phyloP scores from a whole-genome alignment of 305 asterid species.

The Fraxinus baroniana region DNA sequence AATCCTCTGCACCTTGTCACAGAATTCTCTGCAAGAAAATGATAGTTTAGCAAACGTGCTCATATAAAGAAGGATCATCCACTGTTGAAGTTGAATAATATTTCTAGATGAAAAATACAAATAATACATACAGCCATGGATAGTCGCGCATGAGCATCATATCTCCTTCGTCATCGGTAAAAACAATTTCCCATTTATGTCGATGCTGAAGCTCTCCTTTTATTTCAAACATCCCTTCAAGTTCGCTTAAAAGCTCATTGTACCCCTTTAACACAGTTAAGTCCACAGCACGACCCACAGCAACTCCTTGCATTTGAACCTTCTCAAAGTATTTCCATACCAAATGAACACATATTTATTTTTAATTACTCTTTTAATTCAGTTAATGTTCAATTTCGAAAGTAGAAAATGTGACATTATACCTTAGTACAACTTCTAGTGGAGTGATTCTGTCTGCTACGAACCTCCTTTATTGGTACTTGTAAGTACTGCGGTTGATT shows the following conservation, averaged over 20 bases:
- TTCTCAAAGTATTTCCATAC: constrained; percentile 28
- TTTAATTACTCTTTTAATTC: not conserved
- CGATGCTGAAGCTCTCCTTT: constrained; percentile 69
- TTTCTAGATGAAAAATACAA: not conserved
- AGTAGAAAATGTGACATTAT: constrained; percentile 12
- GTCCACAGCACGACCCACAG: constrained; percentile 97
- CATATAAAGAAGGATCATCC: not conserved
- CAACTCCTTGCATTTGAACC: constrained; percentile 99
- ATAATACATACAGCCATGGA: constrained; percentile 86
- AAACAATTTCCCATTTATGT: constrained; percentile 81
- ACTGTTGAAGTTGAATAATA: not conserved
- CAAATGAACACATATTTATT: constrained; percentile 1
- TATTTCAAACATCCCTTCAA: constrained; percentile 84
- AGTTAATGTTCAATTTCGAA: not conserved
- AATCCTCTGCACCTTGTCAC: constrained; percentile 76
- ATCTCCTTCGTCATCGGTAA: constrained; percentile 94
- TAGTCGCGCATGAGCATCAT: constrained; percentile 94
- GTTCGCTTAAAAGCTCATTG: constrained; percentile 64
- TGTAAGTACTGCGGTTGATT: constrained; percentile 31
- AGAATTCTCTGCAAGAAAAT: constrained; percentile 68
- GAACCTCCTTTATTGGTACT: constrained; percentile 37
- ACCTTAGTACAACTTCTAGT: constrained; percentile 96
- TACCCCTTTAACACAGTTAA: constrained; percentile 68
- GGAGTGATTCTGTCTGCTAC: constrained; percentile 59
- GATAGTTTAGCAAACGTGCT: not conserved